Base-by-base conservation (phyloP, 129 eudicot genomes). In the Calendula officinalis region DNA sequence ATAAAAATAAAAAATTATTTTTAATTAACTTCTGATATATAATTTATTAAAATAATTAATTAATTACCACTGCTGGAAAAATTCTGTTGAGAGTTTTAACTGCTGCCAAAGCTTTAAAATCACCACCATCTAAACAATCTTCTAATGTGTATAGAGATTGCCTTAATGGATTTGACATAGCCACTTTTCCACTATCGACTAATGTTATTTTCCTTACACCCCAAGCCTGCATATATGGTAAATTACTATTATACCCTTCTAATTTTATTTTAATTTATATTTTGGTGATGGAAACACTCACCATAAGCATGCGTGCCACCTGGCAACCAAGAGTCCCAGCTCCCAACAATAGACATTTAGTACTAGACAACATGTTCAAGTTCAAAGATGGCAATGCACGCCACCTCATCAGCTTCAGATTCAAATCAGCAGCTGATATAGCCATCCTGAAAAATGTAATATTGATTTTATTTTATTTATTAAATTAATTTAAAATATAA, bases 321-420 rank as follows among this genome's bases (percentile, higher is more conserved):
- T 92, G 91, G 77, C 98, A 92, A 64, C 98, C 98, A 62, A 92
- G 98, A 62, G 98, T 88, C 43, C 98, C 98, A 1, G 95, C 96
- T 56, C 98, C 98, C 60, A 91, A 64, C 71, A 91, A 83, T 60
- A 92, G 98, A 67, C 98, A 92, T 71, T 81, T 85, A 41, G 85
- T 77, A 48, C 80, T 43, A 71, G 95, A 78, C 75, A 91, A 73
- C 61, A 75, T 49, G 53, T 34, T 66, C 62, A 91, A 74, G 72
- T 91, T 70, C 71, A 91, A 73, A 33, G 98, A 88, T 45, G 98
- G 96, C 73, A 91, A 56, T 22, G 90, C 89, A 45, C 98, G 96
- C 98, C 98, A 91, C 50, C 82, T 83, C 98, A 91, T 91, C 46
- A 91, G 81, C 74, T 88, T 91, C 49, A 91, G 69, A 80, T 91